These are phyloP conservation scores for Lunasporangiospora selenospora DNA, from an alignment of 192 early-diverging fungal genomes.

Conservation along the genomic window DNA sequence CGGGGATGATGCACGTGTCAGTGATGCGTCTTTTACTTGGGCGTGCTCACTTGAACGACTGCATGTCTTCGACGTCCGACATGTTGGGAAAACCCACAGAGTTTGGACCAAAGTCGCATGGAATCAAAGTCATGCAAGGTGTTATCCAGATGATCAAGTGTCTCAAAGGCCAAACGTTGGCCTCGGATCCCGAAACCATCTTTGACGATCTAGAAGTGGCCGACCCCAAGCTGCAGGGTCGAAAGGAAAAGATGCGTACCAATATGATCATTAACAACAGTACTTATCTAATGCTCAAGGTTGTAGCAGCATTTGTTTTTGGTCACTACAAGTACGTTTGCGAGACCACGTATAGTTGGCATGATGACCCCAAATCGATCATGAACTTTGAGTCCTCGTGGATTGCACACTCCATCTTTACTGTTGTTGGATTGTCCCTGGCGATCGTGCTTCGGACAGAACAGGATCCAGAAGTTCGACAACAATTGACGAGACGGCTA, in stretches of 20 bases:
- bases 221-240: slow-evolving; percentile 9
- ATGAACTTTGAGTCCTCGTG: slow-evolving; percentile 44
- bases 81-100: slow-evolving; percentile 33
- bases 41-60: slow-evolving; percentile 27
- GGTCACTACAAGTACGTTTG: slow-evolving; percentile 28
- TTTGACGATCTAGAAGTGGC: slow-evolving; percentile 38
- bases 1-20: slow-evolving; percentile 42
- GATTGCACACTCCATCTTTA: slow-evolving; percentile 34
- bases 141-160: slow-evolving; percentile 40
- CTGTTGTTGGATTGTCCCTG: slow-evolving; percentile 14
- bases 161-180: slow-evolving; percentile 26
- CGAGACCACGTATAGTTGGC: slow-evolving; percentile 29
- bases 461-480: slow-evolving; percentile 5
- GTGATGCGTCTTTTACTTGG: slow-evolving; percentile 29
- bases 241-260: slow-evolving; percentile 1
- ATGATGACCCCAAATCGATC: slow-evolving; percentile 43
- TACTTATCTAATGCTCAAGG: slow-evolving; percentile 40
- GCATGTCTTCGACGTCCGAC: slow-evolving; percentile 31
- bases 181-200: slow-evolving; percentile 30
- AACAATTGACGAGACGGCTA: slow-evolving; percentile 1
- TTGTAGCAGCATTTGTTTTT: slow-evolving; percentile 25
- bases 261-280: slow-evolving; percentile 40
- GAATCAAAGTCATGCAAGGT: slow-evolving; percentile 46
- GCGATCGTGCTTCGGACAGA: slow-evolving; percentile 21
- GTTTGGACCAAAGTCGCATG: slow-evolving; percentile 42